Base-by-base conservation (phyloP, 305 asterid species). In the Nicotiana rustica region DNA sequence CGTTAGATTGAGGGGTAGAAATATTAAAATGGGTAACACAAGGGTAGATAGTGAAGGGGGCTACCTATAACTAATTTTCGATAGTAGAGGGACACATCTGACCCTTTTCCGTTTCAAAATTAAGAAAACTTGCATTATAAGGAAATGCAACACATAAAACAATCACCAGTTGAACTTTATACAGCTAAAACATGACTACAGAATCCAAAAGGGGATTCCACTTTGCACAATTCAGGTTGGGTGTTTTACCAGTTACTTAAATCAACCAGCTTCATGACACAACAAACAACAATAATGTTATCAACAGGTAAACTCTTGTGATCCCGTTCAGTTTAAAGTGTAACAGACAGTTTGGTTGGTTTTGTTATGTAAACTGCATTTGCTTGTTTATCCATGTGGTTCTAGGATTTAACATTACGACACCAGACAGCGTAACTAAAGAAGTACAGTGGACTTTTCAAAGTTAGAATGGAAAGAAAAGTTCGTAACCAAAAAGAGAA, bases 321-420 rank as follows among this genome's bases (percentile, higher is more conserved):
- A 6, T 70, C 78, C 78, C 44, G 60, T 19, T 70, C 78, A 44
- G 60, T 41, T 70, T 19, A 19, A 70, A 70, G 78, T 44, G 78
- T 44, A 41, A 18, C 18, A 41, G 36, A 70, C 25, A n/a, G 7
- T 70, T 41, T 70, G 13, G 60, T 19, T 12, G 3, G 60, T 44
- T 41, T 41, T 70, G 36, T 6, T 44, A 18, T 33, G 78, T 44
- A 44, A 60, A 70, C 60, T 44, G 49, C 59, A 44, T 29, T 3
- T 70, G 35, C 0, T 7, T 19, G 3, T 13, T 62, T 69, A 69
- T 69, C 35, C 77, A 41, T 69, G 77, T 41, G 35, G 59, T 70
- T 60, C 78, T 70, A 70, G 13, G 47, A 21, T 10, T 47, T 71
- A 31, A 21, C 38, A 47, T 71, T 71, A 60, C 41, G 19, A 44